Evolutionary conservation across 805 yeast genomes (phyloP), one percentile per base, ranked within the genome.

Genomic region (Ascoidea rubescens): DNA sequence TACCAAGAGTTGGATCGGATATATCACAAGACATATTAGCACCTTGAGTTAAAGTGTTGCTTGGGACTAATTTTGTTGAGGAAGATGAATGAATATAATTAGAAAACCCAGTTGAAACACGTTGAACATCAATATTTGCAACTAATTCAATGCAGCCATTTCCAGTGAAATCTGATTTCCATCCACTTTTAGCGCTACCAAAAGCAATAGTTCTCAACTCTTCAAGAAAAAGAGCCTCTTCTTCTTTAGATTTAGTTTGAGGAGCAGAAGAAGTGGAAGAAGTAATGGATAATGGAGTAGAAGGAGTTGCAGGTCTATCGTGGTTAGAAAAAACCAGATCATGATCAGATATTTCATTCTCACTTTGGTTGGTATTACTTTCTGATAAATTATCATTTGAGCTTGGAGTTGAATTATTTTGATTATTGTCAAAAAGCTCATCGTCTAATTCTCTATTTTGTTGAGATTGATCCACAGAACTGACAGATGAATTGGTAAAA

Each of bases 81-180:
- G 78, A 69, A 2, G 68, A 72, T 52, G 69, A 68, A 30, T 70
- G 70, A 2, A 71, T 60, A 48, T 79, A 79, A 42, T 70, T 70
- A 12, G 70, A 63, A 0, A 76, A 66, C 5, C 77, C 77, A 50
- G 88, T 78, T 7, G 82, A 71, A 50, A 84, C 67, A 51, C 75
- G 71, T 68, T 76, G 72, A 30, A 85, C 77, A 17, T 77, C 74
- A 45, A 86, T 75, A 47, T 85, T 87, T 0, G 86, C 87, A 33
- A 84, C 82, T 48, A 89, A 64, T 64, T 88, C 96, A 54, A 90
- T 82, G 52, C 78, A 73, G 5, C 99, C 99, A 48, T 74, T 73
- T 46, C 80, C 84, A 5, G 80, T 67, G 63, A 84, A 90, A 66
- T 93, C 99, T 1, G 93, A 80, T 64, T 93, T 93, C 99, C 99